Evolutionary conservation across 495 filamentous ascomycete genomes (phyloP).

Genomic region (Cercophora newfieldiana): DNA sequence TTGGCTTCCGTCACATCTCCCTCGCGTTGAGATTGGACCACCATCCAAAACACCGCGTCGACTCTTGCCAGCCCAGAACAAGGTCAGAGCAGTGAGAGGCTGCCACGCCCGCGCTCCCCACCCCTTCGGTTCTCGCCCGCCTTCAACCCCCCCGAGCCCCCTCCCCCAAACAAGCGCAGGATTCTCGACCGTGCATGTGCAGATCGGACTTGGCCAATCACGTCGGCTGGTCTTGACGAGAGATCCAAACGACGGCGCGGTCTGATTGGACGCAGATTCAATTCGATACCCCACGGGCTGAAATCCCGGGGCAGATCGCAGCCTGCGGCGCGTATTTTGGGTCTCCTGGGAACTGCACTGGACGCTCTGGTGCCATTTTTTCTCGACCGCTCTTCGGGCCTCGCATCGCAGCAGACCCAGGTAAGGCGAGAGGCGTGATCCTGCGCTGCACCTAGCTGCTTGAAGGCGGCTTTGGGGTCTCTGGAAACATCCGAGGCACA

Average conservation of each 20-base stretch:
- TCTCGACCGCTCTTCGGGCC: not conserved
- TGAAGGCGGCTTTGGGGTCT: not conserved
- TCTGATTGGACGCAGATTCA: not conserved
- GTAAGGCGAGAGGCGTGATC: not conserved
- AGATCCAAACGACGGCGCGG: not conserved
- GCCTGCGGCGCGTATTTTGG: not conserved
- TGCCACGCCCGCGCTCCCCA: not conserved
- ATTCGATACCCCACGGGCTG: not conserved
- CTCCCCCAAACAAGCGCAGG: not conserved
- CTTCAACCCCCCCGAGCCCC: not conserved
- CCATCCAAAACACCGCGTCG: not conserved
- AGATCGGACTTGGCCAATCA: not conserved
- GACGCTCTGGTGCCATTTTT: too few relatives aligned
- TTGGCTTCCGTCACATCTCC: not conserved
- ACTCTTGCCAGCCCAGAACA: not conserved
- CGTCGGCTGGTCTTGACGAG: not conserved
- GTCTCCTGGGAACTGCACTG: not conserved
- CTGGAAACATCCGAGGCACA: not conserved
- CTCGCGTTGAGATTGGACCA: not conserved
- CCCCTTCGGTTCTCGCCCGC: not conserved
- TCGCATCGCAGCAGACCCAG: not conserved
- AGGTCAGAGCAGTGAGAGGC: not conserved
- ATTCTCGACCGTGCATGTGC: not conserved
- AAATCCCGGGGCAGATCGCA: not conserved
- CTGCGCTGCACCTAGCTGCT: not conserved